Percentiles rank a stretch among this genome's conserved stretches.
Conservation (phyloP, 331 rosid genomes). For the Malus hybrid region DNA sequence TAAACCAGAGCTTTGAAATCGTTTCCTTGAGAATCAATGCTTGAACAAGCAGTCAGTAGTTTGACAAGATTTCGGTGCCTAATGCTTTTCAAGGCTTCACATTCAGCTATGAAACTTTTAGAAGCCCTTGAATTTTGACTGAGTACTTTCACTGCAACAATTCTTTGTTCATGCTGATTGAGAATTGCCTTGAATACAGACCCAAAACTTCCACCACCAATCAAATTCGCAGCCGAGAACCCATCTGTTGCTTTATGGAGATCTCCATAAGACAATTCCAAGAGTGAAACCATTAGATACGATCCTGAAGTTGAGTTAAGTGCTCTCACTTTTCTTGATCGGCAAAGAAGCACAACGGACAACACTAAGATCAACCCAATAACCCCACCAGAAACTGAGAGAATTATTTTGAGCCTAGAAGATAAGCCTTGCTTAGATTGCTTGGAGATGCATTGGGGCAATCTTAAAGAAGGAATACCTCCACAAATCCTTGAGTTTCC, state of each 20-base stretch:
- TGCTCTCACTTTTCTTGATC: not conserved
- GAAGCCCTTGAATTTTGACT: not conserved
- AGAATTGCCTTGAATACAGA: not conserved
- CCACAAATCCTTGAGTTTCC: conserved; percentile 28
- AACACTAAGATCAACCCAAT: not conserved
- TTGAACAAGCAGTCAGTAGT: not conserved
- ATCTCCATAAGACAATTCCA: not conserved
- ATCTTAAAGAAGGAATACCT: not conserved
- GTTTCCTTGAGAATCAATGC: not conserved
- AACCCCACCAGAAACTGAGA: not conserved
- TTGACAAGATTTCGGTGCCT: conserved; percentile 2
- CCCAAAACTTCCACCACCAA: not conserved
- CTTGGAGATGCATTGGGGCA: not conserved
- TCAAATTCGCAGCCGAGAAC: not conserved
- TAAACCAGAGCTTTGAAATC: not conserved
- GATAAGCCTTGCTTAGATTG: not conserved
- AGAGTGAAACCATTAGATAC: not conserved
- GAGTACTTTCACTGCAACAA: not conserved
- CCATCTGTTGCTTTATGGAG: not conserved
- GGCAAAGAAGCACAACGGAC: not conserved
- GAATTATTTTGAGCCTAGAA: not conserved
- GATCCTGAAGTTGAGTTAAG: not conserved
- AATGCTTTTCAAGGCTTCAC: not conserved
- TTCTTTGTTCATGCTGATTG: not conserved
- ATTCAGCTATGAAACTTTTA: not conserved